Conservation (phyloP, 108 stramenopile genomes). For the Discostella pseudostelligera region DNA sequence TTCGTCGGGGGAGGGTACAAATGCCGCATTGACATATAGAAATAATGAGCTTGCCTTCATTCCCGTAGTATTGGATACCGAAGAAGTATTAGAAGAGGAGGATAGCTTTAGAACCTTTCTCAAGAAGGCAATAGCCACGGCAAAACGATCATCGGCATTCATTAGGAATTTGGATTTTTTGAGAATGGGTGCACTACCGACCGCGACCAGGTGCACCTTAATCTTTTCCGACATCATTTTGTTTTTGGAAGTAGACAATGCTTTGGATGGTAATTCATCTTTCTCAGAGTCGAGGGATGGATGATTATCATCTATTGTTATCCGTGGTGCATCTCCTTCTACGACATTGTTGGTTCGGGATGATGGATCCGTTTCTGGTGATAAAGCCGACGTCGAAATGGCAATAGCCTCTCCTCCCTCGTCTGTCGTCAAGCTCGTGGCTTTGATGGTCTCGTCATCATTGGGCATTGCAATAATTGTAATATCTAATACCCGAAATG, state of each 20-base stretch:
- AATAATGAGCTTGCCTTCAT: constrained; percentile 49
- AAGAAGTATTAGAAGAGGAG: not conserved
- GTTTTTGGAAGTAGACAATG: not conserved
- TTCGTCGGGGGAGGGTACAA: constrained; percentile 81
- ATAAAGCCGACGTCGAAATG: not conserved
- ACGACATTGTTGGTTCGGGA: not conserved
- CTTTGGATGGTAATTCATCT: not conserved
- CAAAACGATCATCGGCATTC: constrained; percentile 63
- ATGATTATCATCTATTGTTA: not conserved
- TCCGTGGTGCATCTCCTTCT: not conserved
- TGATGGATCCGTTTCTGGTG: not conserved
- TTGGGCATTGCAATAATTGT: too few species aligned
- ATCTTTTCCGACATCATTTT: constrained; percentile 45
- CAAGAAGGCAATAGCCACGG: constrained; percentile 61
- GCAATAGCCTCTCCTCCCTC: not conserved
- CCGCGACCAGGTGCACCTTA: constrained; percentile 87
- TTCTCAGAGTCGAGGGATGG: not conserved
- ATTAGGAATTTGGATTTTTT: constrained; percentile 87
- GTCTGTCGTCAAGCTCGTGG: not conserved
- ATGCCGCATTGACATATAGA: constrained; percentile 72
- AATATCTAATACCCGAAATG: too few species aligned
- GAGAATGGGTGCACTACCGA: constrained; percentile 82
- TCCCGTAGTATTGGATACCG: constrained; percentile 1
- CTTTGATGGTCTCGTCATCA: not conserved
- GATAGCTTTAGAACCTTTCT: constrained; percentile 69